Evolutionary conservation across 2,329 filamentous ascomycete species (phyloP).

Genomic region (Ascochyta pisi): DNA sequence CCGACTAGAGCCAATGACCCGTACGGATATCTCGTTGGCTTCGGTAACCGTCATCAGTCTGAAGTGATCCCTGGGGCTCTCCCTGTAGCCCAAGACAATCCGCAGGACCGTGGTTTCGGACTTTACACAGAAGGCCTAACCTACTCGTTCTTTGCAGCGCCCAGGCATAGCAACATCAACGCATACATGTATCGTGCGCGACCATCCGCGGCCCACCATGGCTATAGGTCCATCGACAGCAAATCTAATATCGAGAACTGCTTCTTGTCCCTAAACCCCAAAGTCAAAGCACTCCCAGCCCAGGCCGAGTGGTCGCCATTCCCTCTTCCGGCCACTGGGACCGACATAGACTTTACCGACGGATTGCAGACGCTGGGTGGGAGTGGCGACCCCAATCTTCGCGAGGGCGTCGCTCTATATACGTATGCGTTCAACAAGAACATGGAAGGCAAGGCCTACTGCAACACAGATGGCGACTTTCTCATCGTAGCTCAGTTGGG

Average conservation of each 20-base stretch:
- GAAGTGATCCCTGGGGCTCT: slow-evolving; percentile 54
- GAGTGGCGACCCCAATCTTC: slow-evolving; percentile 59
- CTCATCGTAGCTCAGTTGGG: slow-evolving; percentile 48
- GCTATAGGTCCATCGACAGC: slow-evolving; percentile 34
- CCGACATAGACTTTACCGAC: too few relatives aligned
- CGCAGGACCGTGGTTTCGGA: slow-evolving; percentile 39
- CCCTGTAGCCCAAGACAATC: slow-evolving; percentile 35
- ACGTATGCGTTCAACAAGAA: slow-evolving; percentile 57
- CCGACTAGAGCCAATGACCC: slow-evolving; percentile 48
- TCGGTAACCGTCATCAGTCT: slow-evolving; percentile 49
- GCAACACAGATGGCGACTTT: slow-evolving; percentile 53
- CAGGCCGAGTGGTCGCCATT: too few relatives aligned
- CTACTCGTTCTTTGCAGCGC: slow-evolving; percentile 54
- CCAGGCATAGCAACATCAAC: slow-evolving; percentile 51
- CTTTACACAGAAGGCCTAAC: slow-evolving; percentile 57
- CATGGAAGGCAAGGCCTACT: slow-evolving; percentile 57
- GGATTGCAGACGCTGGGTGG: slow-evolving; percentile 60
- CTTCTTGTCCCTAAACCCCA: too few relatives aligned
- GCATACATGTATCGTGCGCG: slow-evolving; percentile 56
- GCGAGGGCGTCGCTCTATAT: slow-evolving; percentile 58
- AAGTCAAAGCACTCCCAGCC: too few relatives aligned
- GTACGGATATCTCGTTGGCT: slow-evolving; percentile 49
- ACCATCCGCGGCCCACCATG: slow-evolving; percentile 53
- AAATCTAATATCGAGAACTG: slow-evolving; percentile 33
- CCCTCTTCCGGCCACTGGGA: too few relatives aligned